These are phyloP conservation scores for Lepiota venenata DNA, from an alignment of 768 basidiomycete species.

Conservation along the genomic window DNA sequence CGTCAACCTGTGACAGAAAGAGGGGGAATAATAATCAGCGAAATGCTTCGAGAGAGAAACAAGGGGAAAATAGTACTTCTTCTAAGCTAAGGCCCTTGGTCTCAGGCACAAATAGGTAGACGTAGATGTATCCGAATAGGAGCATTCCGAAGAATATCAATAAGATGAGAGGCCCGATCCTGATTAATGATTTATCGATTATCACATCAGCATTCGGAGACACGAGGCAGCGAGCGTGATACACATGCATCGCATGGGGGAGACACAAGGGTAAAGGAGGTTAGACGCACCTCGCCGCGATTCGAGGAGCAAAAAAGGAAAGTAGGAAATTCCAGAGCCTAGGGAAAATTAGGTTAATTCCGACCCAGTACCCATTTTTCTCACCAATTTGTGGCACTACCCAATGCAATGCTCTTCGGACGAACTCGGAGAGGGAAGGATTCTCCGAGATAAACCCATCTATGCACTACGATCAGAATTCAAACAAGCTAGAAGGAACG, in stretches of 20 bases:
- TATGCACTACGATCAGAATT: conserved; percentile 12
- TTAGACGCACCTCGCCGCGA: conserved; percentile 45
- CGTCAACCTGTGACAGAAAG: conserved; percentile 50
- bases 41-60: neutral
- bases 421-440: conserved; percentile 80
- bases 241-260: neutral
- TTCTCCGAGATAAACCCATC: conserved; percentile 73
- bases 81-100: conserved; percentile 76
- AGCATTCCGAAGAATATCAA: conserved; percentile 78
- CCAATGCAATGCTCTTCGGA: conserved; percentile 76
- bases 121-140: conserved; percentile 65
- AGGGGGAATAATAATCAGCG: neutral
- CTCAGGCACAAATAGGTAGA: conserved; percentile 77
- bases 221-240: neutral
- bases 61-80: conserved; percentile 39
- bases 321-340: conserved; percentile 80
- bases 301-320: conserved; percentile 68
- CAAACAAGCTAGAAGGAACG: neutral
- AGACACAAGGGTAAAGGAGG: neutral
- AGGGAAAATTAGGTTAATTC: conserved; percentile 13
- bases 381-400: conserved; percentile 47
- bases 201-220: neutral
- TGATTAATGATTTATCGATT: conserved; percentile 16
- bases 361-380: neutral
- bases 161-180: conserved; percentile 72